Conservation (phyloP, 2,329 filamentous ascomycete species). For the Xylariaceae sp. region DNA sequence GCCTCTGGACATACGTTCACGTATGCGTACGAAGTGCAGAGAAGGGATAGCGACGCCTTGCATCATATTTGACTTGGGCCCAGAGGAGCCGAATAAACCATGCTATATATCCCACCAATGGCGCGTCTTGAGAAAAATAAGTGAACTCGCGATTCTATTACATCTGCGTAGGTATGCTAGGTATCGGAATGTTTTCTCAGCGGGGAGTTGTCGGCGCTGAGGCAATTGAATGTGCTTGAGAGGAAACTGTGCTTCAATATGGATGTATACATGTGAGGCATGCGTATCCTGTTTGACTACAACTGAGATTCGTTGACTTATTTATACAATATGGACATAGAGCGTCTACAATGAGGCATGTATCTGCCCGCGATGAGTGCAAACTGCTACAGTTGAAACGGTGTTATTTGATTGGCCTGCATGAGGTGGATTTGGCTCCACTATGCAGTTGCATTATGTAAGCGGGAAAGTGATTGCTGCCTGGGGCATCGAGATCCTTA, state of each 20-base stretch:
- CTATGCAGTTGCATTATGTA: background rate
- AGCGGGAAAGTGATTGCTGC: background rate
- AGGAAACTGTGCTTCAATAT: no score
- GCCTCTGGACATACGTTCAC: background rate
- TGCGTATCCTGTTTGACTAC: no score
- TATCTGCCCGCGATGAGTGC: background rate
- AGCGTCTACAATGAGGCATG: no score
- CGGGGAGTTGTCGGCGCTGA: no score
- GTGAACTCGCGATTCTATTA: background rate
- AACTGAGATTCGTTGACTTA: no score
- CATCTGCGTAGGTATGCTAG: background rate
- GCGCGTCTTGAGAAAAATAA: background rate
- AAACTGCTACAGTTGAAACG: background rate
- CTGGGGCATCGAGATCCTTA: conserved; percentile 1
- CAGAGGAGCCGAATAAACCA: background rate
- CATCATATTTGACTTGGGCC: background rate
- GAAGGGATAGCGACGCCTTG: background rate
- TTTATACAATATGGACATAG: no score
- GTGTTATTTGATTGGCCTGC: conserved; percentile 17
- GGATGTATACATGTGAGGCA: no score
- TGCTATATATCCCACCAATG: background rate
- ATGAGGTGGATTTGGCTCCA: background rate
- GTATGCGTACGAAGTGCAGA: background rate
- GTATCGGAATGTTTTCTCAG: background rate
- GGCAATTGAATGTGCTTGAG: background rate